phyloP scores from a whole-genome alignment of 2,329 filamentous ascomycete species.

The Phialophora expanda region DNA sequence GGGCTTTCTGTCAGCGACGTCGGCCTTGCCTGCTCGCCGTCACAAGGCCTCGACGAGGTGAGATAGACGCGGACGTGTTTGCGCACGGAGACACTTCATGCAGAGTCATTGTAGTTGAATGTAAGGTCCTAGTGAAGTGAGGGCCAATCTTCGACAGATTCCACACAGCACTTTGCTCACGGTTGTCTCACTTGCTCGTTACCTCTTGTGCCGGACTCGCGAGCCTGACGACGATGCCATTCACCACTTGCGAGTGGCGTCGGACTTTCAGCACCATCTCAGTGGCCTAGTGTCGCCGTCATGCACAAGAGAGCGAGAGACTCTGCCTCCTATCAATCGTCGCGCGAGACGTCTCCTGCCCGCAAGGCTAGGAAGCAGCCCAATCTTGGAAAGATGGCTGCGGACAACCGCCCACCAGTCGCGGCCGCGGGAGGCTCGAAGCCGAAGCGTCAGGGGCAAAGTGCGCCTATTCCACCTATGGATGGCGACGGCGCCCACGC shows the following conservation, averaged over 20 bases:
- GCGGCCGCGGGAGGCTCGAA: slow-evolving; percentile 13
- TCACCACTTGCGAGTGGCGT: background rate
- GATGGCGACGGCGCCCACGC: slow-evolving; percentile 12
- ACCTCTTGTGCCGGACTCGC: background rate
- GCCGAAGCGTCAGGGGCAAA: slow-evolving; percentile 20
- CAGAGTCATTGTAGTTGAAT: background rate
- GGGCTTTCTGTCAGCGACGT: background rate
- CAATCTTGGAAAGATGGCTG: slow-evolving; percentile 10
- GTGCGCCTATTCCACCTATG: slow-evolving; percentile 24
- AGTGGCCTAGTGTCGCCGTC: background rate
- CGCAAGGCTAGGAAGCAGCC: slow-evolving; percentile 4
- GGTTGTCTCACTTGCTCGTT: background rate
- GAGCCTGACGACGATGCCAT: background rate
- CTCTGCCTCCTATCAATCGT: background rate
- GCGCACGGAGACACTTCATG: background rate
- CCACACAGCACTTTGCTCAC: background rate
- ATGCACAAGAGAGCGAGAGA: slow-evolving; percentile 21
- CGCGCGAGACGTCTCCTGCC: background rate
- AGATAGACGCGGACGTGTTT: background rate
- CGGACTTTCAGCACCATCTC: background rate
- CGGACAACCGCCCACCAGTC: slow-evolving; percentile 22
- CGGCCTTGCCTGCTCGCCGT: background rate
- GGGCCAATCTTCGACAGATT: background rate
- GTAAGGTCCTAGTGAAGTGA: background rate
- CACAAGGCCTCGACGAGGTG: background rate